Evolutionary conservation across 139 green algal species (phyloP), one percentile per base, ranked within the genome.

Genomic region (Picochlorum sp.): DNA sequence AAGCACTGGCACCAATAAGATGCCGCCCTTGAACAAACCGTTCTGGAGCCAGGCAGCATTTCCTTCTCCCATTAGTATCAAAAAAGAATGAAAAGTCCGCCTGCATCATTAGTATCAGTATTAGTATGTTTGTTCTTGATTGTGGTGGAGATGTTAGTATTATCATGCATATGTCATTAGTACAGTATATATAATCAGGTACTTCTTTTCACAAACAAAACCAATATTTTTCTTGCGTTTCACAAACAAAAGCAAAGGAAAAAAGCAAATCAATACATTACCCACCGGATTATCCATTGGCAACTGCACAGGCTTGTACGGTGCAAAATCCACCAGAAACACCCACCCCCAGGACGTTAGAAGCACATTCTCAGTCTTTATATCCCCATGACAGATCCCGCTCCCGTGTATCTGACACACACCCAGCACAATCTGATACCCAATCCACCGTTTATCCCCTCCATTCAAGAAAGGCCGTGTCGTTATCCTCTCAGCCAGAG

Each of bases 31-130:
- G 53, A 25, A 58, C 45, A 64, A 97, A 96, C 10, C 89, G 74
- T 73, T 96, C 88, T 0, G 92, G 92, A 0, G 92, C 92, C 4
- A 98, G 63, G 74, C 91, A 97, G 63, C 90, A 97, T 24, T 87
- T 82, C 33, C 90, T 65, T n/a, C 85, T 67, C 13, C 87, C 73
- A 7, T 79, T 73, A 0, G 86, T 93, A 79, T 98, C 90, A 67
- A 98, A 98, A 81, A 89, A 98, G 65, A 94, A 96, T 5, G 86
- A 95, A 55, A 95, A 98, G 71, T 96, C 90, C 18, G 89, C 85
- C n/a, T n/a, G n/a, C n/a, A n/a, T n/a, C n/a, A n/a, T 80, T 91
- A 73, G 13, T 45, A 35, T 1, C 14, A 55, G 4, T 18, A 40
- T 55, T 36, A 47, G n/a, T 13, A 7, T 8, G 20, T 59, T 13